A percentile compares a stretch with the other conserved stretches of the same genome.
phyloP scores from a whole-genome alignment of 257 asterid genomes.

The Orobanche coerulescens region DNA sequence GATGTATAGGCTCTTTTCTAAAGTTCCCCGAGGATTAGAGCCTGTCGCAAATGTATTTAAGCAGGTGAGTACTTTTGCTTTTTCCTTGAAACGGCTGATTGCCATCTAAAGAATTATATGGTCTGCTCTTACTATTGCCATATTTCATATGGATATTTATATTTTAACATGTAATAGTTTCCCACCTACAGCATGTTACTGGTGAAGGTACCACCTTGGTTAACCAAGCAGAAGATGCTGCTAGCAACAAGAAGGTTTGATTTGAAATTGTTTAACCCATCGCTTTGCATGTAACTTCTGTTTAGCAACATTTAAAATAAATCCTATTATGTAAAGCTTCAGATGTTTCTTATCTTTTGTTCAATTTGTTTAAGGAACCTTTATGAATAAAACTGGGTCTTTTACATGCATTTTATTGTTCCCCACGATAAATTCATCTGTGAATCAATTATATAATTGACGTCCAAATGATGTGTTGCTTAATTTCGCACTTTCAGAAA shows the following conservation, averaged over 20 bases:
- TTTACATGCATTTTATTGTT: background rate
- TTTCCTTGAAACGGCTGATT: background rate
- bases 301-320: background rate
- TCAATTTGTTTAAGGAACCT: background rate
- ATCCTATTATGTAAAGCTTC: background rate
- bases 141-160: background rate
- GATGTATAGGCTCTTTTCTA: slow-evolving; percentile 53
- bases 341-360: background rate
- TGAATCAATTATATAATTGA: background rate
- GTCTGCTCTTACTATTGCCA: background rate
- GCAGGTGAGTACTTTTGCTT: slow-evolving; percentile 42
- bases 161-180: slow-evolving; percentile 21
- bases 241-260: slow-evolving; percentile 46
- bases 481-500: background rate
- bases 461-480: too few species aligned
- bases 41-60: slow-evolving; percentile 62
- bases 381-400: background rate
- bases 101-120: slow-evolving; percentile 5
- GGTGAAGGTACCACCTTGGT: slow-evolving; percentile 51
- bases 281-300: background rate
- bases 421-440: background rate
- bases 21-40: slow-evolving; percentile 51
- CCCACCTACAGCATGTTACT: slow-evolving; percentile 45
- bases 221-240: slow-evolving; percentile 53
- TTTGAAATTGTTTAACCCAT: background rate